Evolutionary conservation across 2,329 filamentous ascomycete genomes (phyloP), one percentile per base, ranked within the genome.

Genomic region (Ophiocordyceps australis): DNA sequence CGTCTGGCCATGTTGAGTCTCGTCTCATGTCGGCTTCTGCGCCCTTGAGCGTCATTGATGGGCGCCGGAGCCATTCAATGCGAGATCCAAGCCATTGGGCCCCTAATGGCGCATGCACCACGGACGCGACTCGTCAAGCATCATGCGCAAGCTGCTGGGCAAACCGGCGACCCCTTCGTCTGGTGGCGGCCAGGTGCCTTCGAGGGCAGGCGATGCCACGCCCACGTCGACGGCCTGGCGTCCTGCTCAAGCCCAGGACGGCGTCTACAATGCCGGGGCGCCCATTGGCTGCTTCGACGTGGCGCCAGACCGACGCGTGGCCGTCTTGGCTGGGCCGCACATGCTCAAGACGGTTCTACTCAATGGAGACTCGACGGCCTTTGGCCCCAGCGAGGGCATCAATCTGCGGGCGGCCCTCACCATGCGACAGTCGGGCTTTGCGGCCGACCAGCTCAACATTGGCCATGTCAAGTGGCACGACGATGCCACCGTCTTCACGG

Each of bases 61-160:
- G n/a, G n/a, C n/a, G n/a, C n/a, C n/a, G n/a, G n/a, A n/a, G n/a
- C n/a, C n/a, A n/a, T n/a, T n/a, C n/a, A n/a, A n/a, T n/a, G n/a
- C n/a, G n/a, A n/a, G n/a, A n/a, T n/a, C n/a, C n/a, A n/a, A n/a
- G n/a, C n/a, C n/a, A n/a, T n/a, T n/a, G n/a, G n/a, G n/a, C n/a
- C n/a, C n/a, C n/a, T n/a, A n/a, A n/a, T n/a, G n/a, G n/a, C n/a
- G n/a, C n/a, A n/a, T n/a, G n/a, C n/a, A n/a, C n/a, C n/a, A n/a
- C n/a, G n/a, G n/a, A n/a, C n/a, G n/a, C n/a, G n/a, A n/a, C n/a
- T n/a, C n/a, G 37, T 60, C 56, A 32, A 62, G 53, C 47, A 65
- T 66, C 34, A 67, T 72, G 59, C 62, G 65, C 43, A 65, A 68
- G 50, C 58, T 71, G 14, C 59, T 71, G 17, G 65, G 65, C 43